Conservation (phyloP, 371 early-diverging fungal genomes). For the Cokeromyces recurvatus region DNA sequence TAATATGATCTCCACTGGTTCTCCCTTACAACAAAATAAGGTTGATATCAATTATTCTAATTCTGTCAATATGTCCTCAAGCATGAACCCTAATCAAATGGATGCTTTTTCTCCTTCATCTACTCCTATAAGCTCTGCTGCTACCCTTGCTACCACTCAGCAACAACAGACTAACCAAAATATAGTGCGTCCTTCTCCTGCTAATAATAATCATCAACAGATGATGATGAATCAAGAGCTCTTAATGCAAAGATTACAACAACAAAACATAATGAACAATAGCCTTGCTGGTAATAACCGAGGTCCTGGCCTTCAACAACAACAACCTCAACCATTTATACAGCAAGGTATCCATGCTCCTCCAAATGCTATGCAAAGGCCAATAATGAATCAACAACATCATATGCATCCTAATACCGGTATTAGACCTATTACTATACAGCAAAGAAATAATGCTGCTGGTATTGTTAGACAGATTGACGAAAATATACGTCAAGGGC, state of each 20-base stretch:
- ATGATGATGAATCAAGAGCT: slow-evolving; percentile 13
- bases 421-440: slow-evolving; percentile 6
- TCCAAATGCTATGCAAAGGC: not conserved
- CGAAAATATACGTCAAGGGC: slow-evolving; percentile 32
- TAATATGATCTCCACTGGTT: not conserved
- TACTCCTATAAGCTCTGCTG: slow-evolving; percentile 3
- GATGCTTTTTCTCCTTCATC: slow-evolving; percentile 1
- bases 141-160: slow-evolving; percentile 13
- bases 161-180: slow-evolving; percentile 11
- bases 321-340: slow-evolving; percentile 1
- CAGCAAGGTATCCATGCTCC: not conserved
- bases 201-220: not conserved
- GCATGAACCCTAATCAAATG: not conserved
- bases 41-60: slow-evolving; percentile 2
- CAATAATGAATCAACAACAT: slow-evolving; percentile 11
- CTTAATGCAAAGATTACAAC: slow-evolving; percentile 21
- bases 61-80: not conserved
- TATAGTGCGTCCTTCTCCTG: slow-evolving; percentile 4
- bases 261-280: no score
- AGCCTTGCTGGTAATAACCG: no score
- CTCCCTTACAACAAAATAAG: slow-evolving; percentile 14
- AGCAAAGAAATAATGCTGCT: slow-evolving; percentile 27
- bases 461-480: slow-evolving; percentile 43
- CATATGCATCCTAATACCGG: slow-evolving; percentile 4
- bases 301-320: no score